Evolutionary conservation across 164 flowering plant species (phyloP).

Genomic region (Dillenia suffruticosa): DNA sequence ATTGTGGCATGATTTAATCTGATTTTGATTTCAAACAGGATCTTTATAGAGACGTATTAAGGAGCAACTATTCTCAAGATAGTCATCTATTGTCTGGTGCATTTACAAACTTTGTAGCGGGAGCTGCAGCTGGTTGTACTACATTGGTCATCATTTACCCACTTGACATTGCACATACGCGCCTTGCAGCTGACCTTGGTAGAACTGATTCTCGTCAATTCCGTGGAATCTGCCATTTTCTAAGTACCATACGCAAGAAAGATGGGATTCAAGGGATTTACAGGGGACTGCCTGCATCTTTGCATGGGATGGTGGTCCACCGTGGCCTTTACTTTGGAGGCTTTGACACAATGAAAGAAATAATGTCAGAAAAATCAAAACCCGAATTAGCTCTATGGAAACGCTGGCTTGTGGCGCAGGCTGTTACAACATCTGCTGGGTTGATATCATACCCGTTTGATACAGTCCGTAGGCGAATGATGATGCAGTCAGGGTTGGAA

Average conservation of each 20-base stretch:
- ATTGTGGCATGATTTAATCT: neutral
- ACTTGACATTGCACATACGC: constrained; percentile 95
- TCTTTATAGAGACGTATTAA: constrained; percentile 62
- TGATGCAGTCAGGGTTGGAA: constrained; percentile 95
- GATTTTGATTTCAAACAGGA: constrained; percentile 45
- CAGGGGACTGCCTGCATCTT: constrained; percentile 91
- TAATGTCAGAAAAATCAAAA: constrained; percentile 42
- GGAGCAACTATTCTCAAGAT: constrained; percentile 28
- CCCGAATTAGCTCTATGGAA: constrained; percentile 68
- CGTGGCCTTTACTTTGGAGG: constrained; percentile 97
- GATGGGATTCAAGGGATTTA: constrained; percentile 85
- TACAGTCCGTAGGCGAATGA: constrained; percentile 92
- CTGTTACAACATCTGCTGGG: constrained; percentile 92
- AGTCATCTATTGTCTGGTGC: constrained; percentile 45
- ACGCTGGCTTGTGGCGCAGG: constrained; percentile 89
- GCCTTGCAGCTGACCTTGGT: constrained; percentile 94
- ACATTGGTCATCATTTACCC: constrained; percentile 85
- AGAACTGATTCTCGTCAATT: constrained; percentile 70
- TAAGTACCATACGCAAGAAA: constrained; percentile 54
- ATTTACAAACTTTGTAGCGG: constrained; percentile 77
- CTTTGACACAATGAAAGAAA: constrained; percentile 87
- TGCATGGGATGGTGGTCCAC: constrained; percentile 91
- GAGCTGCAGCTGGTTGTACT: constrained; percentile 94
- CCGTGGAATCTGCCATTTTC: constrained; percentile 74
- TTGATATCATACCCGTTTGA: constrained; percentile 86